Base-by-base conservation (phyloP, 2,329 filamentous ascomycete genomes). In the Epicoccum sorghinum region DNA sequence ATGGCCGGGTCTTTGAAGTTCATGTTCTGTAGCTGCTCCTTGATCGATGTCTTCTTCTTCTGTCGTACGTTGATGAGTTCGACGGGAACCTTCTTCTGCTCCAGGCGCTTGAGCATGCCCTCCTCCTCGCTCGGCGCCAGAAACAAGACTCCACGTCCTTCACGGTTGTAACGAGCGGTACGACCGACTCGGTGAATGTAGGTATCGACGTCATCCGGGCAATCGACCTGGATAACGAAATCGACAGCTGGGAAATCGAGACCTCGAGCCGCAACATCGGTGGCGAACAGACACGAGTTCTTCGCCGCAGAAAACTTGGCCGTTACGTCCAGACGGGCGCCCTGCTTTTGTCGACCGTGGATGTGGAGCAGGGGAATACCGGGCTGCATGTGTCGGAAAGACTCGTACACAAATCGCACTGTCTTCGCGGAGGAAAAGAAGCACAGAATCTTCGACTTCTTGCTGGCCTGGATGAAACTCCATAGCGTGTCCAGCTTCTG, bases 191-290 rank as follows among this genome's bases (percentile, higher is more conserved):
- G 87, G 76, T 99, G 95, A 64, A 99, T 98, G 69, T 99, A 99
- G 0, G 95, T 99, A 68, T 98, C 95, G 4, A 90, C 89, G 73
- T 99, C 93, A 74, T 99, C 95, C 0, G 95, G 95, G 62, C 91
- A 96, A 73, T 99, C 95, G n/a, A 91, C 83, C 72, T 99, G 95
- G n/a, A 99, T 91, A 4, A 99, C 95, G 89, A 95, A 99, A 73
- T 99, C 95, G 0, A 99, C 95, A 3, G 92, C 89, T 0, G 95
- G 95, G 70, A 99, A 98, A 74, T 99, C 95, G 10, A 99, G 84
- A 60, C 95, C 95, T 74, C 95, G 85, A 0, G 95, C 95, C 4
- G 96, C 92, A 5, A 99, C 91, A 70, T 99, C 95, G 0, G 95
- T 99, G 1, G 95, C 91, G 71, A 99, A 96, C 0, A 99, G 82